phyloP scores from a whole-genome alignment of 139 green algal species.

The Chlamydomonas sphaeroides region DNA sequence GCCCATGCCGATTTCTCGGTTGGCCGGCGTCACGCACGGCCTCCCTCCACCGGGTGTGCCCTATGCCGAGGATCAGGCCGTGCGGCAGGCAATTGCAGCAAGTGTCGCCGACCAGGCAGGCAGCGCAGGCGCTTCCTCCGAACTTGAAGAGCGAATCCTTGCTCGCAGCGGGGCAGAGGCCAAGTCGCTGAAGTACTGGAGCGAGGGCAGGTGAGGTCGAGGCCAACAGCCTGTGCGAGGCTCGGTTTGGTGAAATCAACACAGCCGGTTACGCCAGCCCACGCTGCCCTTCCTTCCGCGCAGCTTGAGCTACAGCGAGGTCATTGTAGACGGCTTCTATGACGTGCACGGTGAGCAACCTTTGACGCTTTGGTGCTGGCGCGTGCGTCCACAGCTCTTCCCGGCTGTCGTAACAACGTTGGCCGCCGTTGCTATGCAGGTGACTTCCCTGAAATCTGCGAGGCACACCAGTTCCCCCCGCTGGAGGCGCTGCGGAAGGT shows the following conservation, averaged over 20 bases:
- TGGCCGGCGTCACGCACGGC: no score
- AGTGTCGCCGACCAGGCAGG: no score
- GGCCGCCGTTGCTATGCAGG: background rate
- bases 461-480: constrained; percentile 42
- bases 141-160: no score
- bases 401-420: background rate
- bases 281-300: background rate
- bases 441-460: constrained; percentile 53
- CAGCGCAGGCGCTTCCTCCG: no score
- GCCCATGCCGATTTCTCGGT: no score
- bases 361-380: no score
- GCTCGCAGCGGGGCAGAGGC: no score
- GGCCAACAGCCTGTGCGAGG: no score
- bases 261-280: background rate
- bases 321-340: constrained; percentile 52
- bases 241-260: background rate
- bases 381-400: background rate
- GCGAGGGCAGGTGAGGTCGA: background rate
- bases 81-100: no score
- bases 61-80: no score
- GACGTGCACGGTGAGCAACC: constrained; percentile 11
- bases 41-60: no score
- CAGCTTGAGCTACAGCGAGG: constrained; percentile 47
- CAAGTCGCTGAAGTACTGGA: constrained; percentile 19
- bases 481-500: constrained; percentile 42